Evolutionary conservation across 2,329 filamentous ascomycete genomes (phyloP).

Genomic region (Exophiala lecanii-corni): DNA sequence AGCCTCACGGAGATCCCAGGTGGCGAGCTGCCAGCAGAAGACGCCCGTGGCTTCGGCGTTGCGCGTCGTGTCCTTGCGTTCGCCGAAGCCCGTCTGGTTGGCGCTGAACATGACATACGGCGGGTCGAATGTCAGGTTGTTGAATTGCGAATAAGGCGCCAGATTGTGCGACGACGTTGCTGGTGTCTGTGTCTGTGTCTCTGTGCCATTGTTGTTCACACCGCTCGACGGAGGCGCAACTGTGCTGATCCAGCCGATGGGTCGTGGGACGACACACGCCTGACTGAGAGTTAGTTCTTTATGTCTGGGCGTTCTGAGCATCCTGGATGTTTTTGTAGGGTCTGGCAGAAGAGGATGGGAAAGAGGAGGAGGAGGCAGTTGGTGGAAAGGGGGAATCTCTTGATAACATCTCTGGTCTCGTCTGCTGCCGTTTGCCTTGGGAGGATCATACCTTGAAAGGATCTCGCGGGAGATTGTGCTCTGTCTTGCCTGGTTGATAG

Average conservation of each 20-base stretch:
- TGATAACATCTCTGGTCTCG: too few species aligned
- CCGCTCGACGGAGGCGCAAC: constrained; percentile 13
- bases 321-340: too few species aligned
- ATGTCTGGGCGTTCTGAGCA: too few species aligned
- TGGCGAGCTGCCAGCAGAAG: constrained; percentile 59
- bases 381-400: too few species aligned
- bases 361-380: neutral
- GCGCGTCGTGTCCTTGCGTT: constrained; percentile 53
- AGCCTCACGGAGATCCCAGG: constrained; percentile 50
- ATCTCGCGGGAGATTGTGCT: constrained; percentile 50
- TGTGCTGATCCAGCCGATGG: constrained; percentile 61
- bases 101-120: constrained; percentile 60
- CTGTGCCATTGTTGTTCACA: neutral
- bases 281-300: constrained; percentile 3
- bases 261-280: constrained; percentile 54
- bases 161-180: constrained; percentile 40
- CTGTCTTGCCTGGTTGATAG: constrained; percentile 50
- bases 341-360: too few species aligned
- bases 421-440: too few species aligned
- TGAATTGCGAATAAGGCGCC: constrained; percentile 59
- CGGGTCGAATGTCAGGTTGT: constrained; percentile 59
- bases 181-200: constrained; percentile 38
- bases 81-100: constrained; percentile 47
- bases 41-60: constrained; percentile 54
- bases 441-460: constrained; percentile 51